Evolutionary conservation across 164 flowering plant species (phyloP).

Genomic region (Santalum album): DNA sequence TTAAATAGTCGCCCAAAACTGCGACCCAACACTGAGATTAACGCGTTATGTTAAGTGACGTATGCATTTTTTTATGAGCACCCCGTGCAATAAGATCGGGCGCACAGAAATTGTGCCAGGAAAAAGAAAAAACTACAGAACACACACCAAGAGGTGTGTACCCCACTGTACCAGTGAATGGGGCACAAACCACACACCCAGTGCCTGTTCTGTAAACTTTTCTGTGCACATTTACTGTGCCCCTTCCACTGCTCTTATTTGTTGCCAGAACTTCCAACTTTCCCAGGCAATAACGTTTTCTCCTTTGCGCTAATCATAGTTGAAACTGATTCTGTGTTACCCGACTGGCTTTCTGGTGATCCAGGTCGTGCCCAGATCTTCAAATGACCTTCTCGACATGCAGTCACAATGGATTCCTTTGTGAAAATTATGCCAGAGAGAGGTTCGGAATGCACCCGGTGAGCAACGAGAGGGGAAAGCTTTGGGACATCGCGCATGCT

Average conservation of each 20-base stretch:
- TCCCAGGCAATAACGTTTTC: conserved; percentile 29
- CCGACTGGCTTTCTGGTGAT: conserved; percentile 43
- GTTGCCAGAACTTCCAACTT: conserved; percentile 34
- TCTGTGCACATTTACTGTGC: not conserved
- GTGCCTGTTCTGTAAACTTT: not conserved
- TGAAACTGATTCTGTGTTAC: conserved; percentile 33
- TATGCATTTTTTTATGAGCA: too few species aligned
- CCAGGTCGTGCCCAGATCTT: conserved; percentile 93
- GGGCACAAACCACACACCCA: too few species aligned
- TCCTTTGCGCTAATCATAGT: conserved; percentile 47
- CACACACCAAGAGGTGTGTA: too few species aligned
- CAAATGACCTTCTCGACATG: conserved; percentile 82
- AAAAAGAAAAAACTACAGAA: too few species aligned
- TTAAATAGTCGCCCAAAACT: too few species aligned
- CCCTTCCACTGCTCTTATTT: conserved; percentile 10
- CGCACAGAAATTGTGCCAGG: too few species aligned
- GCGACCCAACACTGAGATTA: too few species aligned
- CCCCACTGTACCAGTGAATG: too few species aligned
- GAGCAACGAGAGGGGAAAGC: conserved; percentile 78
- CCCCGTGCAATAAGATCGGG: too few species aligned
- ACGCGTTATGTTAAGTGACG: too few species aligned
- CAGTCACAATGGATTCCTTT: conserved; percentile 75
- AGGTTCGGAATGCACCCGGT: conserved; percentile 86
- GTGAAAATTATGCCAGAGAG: conserved; percentile 85
- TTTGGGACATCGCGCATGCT: conserved; percentile 94